A percentile compares a stretch with the other conserved stretches of the same genome.
These are phyloP conservation scores for Terana coerulea DNA, from an alignment of 768 basidiomycete species.

Conservation along the genomic window DNA sequence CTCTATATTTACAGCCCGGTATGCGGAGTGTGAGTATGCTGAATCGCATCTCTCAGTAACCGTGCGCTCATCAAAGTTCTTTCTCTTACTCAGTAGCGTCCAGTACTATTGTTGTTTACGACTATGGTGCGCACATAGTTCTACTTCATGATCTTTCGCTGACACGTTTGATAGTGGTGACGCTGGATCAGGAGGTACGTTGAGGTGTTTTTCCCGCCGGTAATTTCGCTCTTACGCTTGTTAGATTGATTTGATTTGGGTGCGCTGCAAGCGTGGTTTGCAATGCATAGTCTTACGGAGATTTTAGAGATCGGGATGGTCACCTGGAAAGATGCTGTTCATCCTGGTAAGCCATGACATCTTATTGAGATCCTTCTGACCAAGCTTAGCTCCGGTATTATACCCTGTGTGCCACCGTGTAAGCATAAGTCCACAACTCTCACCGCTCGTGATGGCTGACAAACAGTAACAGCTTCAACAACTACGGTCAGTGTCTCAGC, in stretches of 20 bases:
- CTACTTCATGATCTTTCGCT: no score
- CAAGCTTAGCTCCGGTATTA: conserved; percentile 62
- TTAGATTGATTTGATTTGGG: conserved; percentile 59
- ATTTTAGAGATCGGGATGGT: conserved; percentile 49
- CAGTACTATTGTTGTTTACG: conserved; percentile 48
- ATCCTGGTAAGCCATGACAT: conserved; percentile 46
- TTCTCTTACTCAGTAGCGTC: conserved; percentile 39
- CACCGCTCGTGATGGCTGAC: no score
- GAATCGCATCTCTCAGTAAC: background rate
- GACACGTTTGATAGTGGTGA: conserved; percentile 37
- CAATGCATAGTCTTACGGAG: no score
- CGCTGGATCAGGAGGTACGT: conserved; percentile 54
- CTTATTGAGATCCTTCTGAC: no score
- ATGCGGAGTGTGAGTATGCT: conserved; percentile 6
- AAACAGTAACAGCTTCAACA: conserved; percentile 45
- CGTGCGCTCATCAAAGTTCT: no score
- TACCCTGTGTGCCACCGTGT: conserved; percentile 47
- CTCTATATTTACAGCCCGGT: conserved; percentile 1
- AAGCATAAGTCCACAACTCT: no score
- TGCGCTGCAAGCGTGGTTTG: no score
- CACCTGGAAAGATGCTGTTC: conserved; percentile 51
- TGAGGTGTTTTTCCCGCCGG: no score
- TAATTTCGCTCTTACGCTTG: no score
- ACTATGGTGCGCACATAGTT: conserved; percentile 43
- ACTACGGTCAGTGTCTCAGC: conserved; percentile 52